Conservation (phyloP, 2,329 filamentous ascomycete species). For the Blastomyces gilchristii region DNA sequence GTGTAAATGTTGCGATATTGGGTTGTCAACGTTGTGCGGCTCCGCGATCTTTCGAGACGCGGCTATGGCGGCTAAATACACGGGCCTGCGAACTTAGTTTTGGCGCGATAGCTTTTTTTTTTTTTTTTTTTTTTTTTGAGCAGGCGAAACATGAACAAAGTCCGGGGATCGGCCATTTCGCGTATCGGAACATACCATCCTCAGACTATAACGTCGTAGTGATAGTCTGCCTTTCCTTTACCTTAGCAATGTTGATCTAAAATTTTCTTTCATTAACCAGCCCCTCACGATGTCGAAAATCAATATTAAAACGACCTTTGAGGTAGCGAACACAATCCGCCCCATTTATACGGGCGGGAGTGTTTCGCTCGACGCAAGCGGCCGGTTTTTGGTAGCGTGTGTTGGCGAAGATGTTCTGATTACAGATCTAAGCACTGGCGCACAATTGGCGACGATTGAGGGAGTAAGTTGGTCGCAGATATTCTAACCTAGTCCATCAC, state of each 20-base stretch:
- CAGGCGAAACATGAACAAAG: not conserved
- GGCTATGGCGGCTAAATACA: constrained; percentile 19
- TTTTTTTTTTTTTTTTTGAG: constrained; percentile 4
- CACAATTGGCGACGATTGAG: constrained; percentile 74
- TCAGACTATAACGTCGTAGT: not conserved
- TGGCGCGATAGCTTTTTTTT: constrained; percentile 14
- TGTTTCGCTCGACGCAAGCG: constrained; percentile 70
- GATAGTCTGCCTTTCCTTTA: not conserved
- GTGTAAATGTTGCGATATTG: not conserved
- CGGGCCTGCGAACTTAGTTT: constrained; percentile 24
- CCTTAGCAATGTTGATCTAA: constrained; percentile 3
- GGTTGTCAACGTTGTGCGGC: not conserved
- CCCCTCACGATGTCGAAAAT: constrained; percentile 39
- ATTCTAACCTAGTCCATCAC: constrained; percentile 13
- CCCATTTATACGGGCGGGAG: constrained; percentile 91
- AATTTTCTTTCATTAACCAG: not conserved
- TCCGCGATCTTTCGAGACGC: constrained; percentile 1
- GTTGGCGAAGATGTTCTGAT: constrained; percentile 87
- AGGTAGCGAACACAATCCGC: constrained; percentile 69
- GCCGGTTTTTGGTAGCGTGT: constrained; percentile 73
- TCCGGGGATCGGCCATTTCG: not conserved
- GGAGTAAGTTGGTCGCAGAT: constrained; percentile 50
- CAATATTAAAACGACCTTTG: constrained; percentile 74
- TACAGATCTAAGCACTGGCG: constrained; percentile 72
- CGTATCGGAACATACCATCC: not conserved